Evolutionary conservation across 352 stramenopile genomes (phyloP), one percentile per base, ranked within the genome.

Genomic region (Phytophthora hibernalis): DNA sequence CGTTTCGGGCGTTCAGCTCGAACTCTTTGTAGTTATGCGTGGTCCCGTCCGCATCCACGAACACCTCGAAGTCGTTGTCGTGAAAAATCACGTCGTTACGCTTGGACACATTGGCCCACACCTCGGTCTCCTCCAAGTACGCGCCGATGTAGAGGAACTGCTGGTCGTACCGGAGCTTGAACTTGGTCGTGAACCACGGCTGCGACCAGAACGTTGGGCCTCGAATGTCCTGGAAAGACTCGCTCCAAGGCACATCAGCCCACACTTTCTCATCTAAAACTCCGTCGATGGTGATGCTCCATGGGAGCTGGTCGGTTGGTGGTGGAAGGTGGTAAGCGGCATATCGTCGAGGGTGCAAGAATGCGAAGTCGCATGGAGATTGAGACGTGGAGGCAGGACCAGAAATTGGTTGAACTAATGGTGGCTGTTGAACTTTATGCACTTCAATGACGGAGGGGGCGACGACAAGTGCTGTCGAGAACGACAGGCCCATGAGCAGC

Each of bases 61-160:
- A 97, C 10, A 97, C 88, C 67, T 98, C 89, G 73, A 97, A 97
- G 76, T 98, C 92, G 49, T 96, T 97, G 76, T 98, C 92, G 37
- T 87, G 76, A 54, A 93, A 95, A 26, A 94, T 70, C 4, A 95
- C 81, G 1, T 78, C 61, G 54, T 96, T 91, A 48, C 82, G 77
- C 12, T 76, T 52, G 0, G 84, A 84, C 43, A 89, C 56, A 57
- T 90, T 93, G 35, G 85, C 87, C 81, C 85, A 93, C 43, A 94
- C 68, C 13, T 64, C 59, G 1, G 75, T 78, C 52, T 93, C 85
- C 63, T 94, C 71, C 24, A 96, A 9, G 51, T 85, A 85, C 12
- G 79, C 85, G 28, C 74, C 83, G n/a, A 96, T 65, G 52, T 91
- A 96, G 15, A 96, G 79, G 37, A 83, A 87, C 12, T 66, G 30